These are phyloP conservation scores for Fusarium sp. DNA, from an alignment of 2,329 filamentous ascomycete species.

Conservation along the genomic window DNA sequence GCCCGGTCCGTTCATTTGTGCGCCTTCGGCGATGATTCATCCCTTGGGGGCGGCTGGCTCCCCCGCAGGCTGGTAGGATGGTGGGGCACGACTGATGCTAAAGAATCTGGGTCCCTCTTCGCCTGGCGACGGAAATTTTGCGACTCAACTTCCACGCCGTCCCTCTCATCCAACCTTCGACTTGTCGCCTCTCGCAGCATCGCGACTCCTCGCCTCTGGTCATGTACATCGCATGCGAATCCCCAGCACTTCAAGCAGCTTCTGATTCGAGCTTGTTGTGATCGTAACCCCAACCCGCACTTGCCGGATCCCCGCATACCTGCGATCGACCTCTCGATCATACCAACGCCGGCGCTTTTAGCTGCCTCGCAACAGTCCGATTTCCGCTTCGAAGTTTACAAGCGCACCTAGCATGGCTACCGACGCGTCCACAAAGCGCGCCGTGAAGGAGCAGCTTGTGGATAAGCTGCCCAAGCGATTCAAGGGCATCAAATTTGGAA, in stretches of 20 bases:
- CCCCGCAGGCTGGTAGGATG: slow-evolving; percentile 36
- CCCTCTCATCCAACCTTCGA: slow-evolving; percentile 4
- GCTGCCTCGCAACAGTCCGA: background rate
- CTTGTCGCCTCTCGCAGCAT: background rate
- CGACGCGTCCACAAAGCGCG: slow-evolving; percentile 42
- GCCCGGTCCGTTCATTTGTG: background rate
- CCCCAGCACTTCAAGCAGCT: slow-evolving; percentile 6
- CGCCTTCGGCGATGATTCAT: slow-evolving; percentile 20
- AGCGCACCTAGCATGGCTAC: slow-evolving; percentile 18
- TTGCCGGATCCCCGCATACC: background rate
- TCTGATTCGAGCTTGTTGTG: slow-evolving; percentile 22
- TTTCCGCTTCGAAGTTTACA: background rate
- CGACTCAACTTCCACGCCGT: slow-evolving; percentile 24
- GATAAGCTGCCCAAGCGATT: slow-evolving; percentile 92
- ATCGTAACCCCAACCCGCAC: slow-evolving; percentile 6
- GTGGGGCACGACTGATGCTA: slow-evolving; percentile 41
- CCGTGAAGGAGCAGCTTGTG: slow-evolving; percentile 86
- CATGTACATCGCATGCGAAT: slow-evolving; percentile 31
- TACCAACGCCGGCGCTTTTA: background rate
- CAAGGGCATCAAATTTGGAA: slow-evolving; percentile 92
- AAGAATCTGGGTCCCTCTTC: slow-evolving; percentile 25
- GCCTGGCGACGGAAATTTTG: slow-evolving; percentile 37
- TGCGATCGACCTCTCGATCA: background rate
- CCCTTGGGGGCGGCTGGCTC: slow-evolving; percentile 3
- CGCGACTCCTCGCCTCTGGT: slow-evolving; percentile 20